Conservation (phyloP, 495 filamentous ascomycete species). For the Mycothermus thermophilus region DNA sequence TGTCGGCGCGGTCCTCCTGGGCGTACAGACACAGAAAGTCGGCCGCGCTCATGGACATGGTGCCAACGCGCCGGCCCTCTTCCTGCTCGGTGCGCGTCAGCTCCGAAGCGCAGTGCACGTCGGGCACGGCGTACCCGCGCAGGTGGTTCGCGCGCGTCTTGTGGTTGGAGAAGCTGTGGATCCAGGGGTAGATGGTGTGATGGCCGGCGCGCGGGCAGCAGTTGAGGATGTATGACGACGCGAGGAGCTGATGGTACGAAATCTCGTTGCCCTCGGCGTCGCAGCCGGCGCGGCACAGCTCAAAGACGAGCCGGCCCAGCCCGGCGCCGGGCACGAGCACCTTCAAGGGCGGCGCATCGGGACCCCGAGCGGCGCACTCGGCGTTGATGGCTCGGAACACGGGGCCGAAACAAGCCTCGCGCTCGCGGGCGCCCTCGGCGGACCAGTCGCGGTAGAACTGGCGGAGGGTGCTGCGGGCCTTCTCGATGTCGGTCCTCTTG, state of each 20-base stretch:
- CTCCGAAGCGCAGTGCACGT: conserved; percentile 52
- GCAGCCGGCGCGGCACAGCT: conserved; percentile 65
- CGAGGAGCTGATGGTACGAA: conserved; percentile 82
- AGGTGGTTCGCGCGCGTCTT: conserved; percentile 55
- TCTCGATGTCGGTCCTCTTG: conserved; percentile 62
- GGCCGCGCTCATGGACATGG: conserved; percentile 75
- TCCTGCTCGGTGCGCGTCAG: conserved; percentile 28
- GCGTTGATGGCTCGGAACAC: conserved; percentile 47
- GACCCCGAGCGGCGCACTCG: conserved; percentile 32
- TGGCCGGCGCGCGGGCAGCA: conserved; percentile 24
- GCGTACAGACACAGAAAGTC: conserved; percentile 74
- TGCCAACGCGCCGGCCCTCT: conserved; percentile 23
- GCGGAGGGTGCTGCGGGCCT: conserved; percentile 75
- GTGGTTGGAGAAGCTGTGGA: conserved; percentile 70
- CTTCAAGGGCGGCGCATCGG: conserved; percentile 31
- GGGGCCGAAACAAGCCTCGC: conserved; percentile 59
- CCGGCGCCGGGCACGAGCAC: conserved; percentile 86
- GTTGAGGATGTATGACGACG: conserved; percentile 78
- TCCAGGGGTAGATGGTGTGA: conserved; percentile 68
- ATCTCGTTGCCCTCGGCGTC: conserved; percentile 84
- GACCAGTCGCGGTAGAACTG: conserved; percentile 97
- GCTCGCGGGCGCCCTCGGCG: conserved; percentile 56
- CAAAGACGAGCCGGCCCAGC: conserved; percentile 73
- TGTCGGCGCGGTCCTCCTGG: conserved; percentile 37
- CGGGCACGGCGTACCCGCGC: conserved; percentile 54